Base-by-base conservation (phyloP, 768 basidiomycete genomes). In the Kwoniella dendrophila region DNA sequence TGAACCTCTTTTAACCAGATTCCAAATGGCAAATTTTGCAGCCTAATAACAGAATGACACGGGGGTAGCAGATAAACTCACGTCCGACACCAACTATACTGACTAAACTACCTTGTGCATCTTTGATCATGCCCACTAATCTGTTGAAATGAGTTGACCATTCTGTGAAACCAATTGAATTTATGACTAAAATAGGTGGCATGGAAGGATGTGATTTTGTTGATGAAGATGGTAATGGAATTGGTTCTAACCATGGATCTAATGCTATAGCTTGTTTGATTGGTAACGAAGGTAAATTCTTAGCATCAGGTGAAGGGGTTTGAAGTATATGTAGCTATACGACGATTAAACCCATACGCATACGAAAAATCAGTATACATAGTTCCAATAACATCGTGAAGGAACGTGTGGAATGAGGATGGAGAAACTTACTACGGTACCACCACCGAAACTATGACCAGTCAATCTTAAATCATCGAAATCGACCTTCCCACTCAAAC, bases 201-300 rank as follows among this genome's bases (percentile, higher is more conserved):
- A 73, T 69, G 11, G 58, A 54, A 11, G 64, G 66, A 24, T 60
- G 49, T 20, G 63, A 30, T 62, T 63, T 8, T 6, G 41, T 40
- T 16, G 30, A 40, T 50, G 26, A 38, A 0, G 86, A 30, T 85
- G 88, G 38, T 3, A 82, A 75, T 6, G 86, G 83, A 24, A 90
- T 71, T 18, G 90, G 89, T 58, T 92, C 89, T 7, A 92, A 78
- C 90, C 91, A 92, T 20, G 91, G 91, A 78, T 93, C 91, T 18
- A 90, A 83, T 22, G 88, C 81, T 22, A 92, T 72, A 8, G 83
- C 85, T 48, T 84, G 83, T 5, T 80, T 77, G 51, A 89, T 78
- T 0, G 86, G 87, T 56, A 91, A 81, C 82, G 26, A 80, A 69
- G 2, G 81, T 82, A 24, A 40, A 16, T 44, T 43, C 4, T 22